Conservation (phyloP, 2,329 filamentous ascomycete species). For the Nemania abortiva region DNA sequence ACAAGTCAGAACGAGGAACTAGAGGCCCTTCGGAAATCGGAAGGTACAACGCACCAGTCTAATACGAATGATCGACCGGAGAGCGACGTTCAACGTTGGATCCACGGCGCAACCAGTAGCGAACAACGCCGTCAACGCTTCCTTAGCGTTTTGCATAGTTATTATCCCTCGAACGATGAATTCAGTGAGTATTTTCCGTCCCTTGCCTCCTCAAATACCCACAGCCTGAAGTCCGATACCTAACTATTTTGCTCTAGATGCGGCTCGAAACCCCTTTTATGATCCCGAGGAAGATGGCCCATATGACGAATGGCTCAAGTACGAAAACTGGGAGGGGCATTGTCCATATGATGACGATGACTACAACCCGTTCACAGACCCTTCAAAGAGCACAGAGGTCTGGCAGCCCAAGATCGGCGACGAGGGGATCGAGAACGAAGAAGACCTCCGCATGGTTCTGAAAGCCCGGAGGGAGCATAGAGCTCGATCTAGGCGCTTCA, state of each 20-base stretch:
- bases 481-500: constrained; percentile 11
- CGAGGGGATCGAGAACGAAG: constrained; percentile 40
- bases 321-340: constrained; percentile 22
- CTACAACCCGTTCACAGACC: constrained; percentile 26
- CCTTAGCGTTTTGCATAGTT: constrained; percentile 13
- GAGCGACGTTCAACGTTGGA: constrained; percentile 22
- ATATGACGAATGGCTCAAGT: constrained; percentile 23
- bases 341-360: constrained; percentile 33
- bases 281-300: constrained; percentile 29
- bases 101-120: background rate
- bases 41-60: background rate
- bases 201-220: background rate
- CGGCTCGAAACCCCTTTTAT: constrained; percentile 21
- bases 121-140: constrained; percentile 27
- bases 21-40: background rate
- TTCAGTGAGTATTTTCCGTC: constrained; percentile 29
- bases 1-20: background rate
- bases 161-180: constrained; percentile 31
- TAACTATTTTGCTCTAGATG: constrained; percentile 20
- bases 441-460: constrained; percentile 36
- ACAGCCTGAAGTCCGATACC: background rate
- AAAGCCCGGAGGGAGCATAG: constrained; percentile 28
- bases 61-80: background rate
- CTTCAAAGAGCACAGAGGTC: constrained; percentile 29
- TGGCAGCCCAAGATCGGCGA: constrained; percentile 42